Evolutionary conservation across 768 basidiomycete genomes (phyloP).

Genomic region (Suillus hirtellus): DNA sequence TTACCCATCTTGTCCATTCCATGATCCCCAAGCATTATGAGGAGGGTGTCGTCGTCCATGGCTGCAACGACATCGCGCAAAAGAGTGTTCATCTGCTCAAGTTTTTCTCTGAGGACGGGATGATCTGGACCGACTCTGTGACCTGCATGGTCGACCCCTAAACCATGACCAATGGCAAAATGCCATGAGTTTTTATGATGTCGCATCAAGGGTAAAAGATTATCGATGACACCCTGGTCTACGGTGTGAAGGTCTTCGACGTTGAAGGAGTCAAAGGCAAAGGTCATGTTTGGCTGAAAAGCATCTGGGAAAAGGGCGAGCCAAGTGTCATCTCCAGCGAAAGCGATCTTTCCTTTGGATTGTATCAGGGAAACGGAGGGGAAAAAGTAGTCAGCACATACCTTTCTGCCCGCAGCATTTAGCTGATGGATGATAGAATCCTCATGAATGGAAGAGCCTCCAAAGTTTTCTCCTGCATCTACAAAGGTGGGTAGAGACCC

Average conservation of each 20-base stretch:
- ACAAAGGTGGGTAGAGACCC: constrained; percentile 95
- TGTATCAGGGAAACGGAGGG: constrained; percentile 10
- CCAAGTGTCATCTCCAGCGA: constrained; percentile 99
- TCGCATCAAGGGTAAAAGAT: constrained; percentile 79
- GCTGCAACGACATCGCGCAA: constrained; percentile 68
- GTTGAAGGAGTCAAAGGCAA: constrained; percentile 95
- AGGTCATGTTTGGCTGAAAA: constrained; percentile 72
- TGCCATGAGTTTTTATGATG: constrained; percentile 60
- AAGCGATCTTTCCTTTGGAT: constrained; percentile 57
- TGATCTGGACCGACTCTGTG: constrained; percentile 93
- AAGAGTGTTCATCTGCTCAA: constrained; percentile 85
- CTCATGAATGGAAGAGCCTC: constrained; percentile 80
- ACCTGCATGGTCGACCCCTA: constrained; percentile 96
- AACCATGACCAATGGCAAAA: constrained; percentile 87
- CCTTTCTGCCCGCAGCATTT: constrained; percentile 56
- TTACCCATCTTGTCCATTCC: constrained; percentile 96
- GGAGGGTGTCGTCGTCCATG: constrained; percentile 84
- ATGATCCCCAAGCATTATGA: constrained; percentile 93
- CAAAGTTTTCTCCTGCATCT: constrained; percentile 92
- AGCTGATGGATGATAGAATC: constrained; percentile 87
- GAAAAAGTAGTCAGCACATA: constrained; percentile 30
- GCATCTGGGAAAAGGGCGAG: constrained; percentile 79
- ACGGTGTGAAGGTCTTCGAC: constrained; percentile 98
- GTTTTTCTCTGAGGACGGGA: constrained; percentile 80
- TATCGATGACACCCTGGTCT: constrained; percentile 83